Base-by-base conservation (phyloP, 2,329 filamentous ascomycete species). In the Paecilomyces sp. region DNA sequence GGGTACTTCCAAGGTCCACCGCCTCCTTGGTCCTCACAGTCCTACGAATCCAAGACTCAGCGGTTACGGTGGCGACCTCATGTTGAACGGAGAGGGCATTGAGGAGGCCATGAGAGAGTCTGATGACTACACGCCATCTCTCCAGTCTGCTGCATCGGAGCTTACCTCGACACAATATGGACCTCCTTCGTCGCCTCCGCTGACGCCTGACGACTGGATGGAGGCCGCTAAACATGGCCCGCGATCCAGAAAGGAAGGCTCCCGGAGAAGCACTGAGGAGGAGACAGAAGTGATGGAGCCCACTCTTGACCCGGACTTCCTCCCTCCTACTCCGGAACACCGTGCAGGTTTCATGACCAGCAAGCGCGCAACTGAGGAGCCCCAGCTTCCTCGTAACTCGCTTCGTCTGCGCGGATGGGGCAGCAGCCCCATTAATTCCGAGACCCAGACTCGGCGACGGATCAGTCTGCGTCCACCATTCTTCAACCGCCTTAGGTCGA, bases 191-290 rank as follows among this genome's bases (percentile, higher is more conserved):
- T 74, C 73, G 1, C 68, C 70, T 3, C 71, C 70, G 3, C 62
- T 77, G n/a, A 74, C 74, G 2, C 73, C 75, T 4, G 69, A 75
- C 56, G 75, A 77, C 56, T 77, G 75, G 75, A 59, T 77, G 36
- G 75, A 75, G 36, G 75, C 75, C 24, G 75, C 74, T 24, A 70
- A 70, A 59, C 61, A 71, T 51, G 62, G 58, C 6, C 64, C 64
- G 31, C 65, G 63, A 12, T 61, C 63, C 33, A 58, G 62, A 15
- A 70, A 66, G 31, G 61, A 62, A 18, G 56, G 25, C 24, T 15
- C 62, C 34, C 55, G 50, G 3, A 57, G 50, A 22, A 34, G 54
- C 2, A 11, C 15, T 13, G 12, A 25, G 15, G 33, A 24, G 41
- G 51, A 30, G 31, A 9, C n/a, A 54, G 15, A 50, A 52, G 15